Evolutionary conservation across 164 flowering plant species (phyloP), one percentile per base, ranked within the genome.

Genomic region (Kingdonia uniflora): DNA sequence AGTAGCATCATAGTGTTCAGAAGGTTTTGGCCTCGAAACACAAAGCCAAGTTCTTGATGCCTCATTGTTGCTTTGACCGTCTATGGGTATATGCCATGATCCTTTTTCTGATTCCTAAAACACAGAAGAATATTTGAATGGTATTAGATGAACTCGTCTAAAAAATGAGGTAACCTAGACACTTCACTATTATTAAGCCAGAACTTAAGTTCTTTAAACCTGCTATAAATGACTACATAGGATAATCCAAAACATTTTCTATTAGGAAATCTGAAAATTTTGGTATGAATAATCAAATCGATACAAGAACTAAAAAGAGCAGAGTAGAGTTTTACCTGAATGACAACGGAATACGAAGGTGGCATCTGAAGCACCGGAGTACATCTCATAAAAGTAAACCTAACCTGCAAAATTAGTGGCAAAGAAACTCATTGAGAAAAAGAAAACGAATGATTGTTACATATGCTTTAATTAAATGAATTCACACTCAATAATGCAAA

Each of bases 51-150:
- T 69, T 67, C 75, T 68, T 21, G 49, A 63, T 15, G 73, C 54
- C 62, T 74, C 83, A 20, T 68, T 71, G 21, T 20, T 58, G 47
- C 50, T 52, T 33, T 71, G 73, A 7, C 60, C 66, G 17, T 68
- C 66, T 15, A 82, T 14, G 6, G 96, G 96, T 20, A 85, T 74
- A 52, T 88, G 94, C 96, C 96, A 88, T 16, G 78, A 68, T 51
- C 96, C 92, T 14, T 74, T 76, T 47, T 62, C 87, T 23, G 87
- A 84, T 68, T 87, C 96, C 92, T 87, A 47, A 10, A 48, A 11
- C 22, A 51, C 11, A 49, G 7, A 19, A 13, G 16, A 19, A 35
- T 41, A 46, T 11, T 38, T 41, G 4, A 29, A 3, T 29, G 35
- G 35, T 29, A 29, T 8, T 4, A 8, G 35, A 8, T 29, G 4